Conservation (phyloP, 2,329 filamentous ascomycete genomes). For the Alternaria atra region DNA sequence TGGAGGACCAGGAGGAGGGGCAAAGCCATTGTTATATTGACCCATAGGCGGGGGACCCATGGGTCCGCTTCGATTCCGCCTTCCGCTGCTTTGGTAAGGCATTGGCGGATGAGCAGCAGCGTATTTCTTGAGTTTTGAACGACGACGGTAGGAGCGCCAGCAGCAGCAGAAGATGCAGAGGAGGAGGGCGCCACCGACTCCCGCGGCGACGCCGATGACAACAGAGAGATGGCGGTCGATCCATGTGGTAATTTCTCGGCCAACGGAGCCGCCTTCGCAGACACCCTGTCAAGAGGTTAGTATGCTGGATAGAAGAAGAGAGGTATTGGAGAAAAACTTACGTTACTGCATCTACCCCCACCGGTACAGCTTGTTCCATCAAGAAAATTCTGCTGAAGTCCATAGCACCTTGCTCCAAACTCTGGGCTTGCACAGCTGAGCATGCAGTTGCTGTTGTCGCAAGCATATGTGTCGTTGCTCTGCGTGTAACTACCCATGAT, state of each 20-base stretch:
- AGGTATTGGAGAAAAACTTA: conserved; percentile 48
- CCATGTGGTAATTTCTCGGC: conserved; percentile 77
- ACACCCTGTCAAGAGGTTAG: conserved; percentile 62
- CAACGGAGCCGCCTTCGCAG: conserved; percentile 75
- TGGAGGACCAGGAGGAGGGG: conserved; percentile 4
- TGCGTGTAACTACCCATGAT: conserved; percentile 79
- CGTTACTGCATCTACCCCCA: conserved; percentile 79
- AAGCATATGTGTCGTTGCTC: conserved; percentile 81
- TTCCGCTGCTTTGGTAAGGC: conserved; percentile 8
- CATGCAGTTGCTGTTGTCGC: conserved; percentile 75
- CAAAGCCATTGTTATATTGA: conserved; percentile 12
- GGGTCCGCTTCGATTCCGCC: background rate
- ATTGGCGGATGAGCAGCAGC: conserved; percentile 24
- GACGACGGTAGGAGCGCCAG: conserved; percentile 59
- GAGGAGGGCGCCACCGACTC: conserved; percentile 73
- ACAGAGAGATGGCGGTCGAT: conserved; percentile 79
- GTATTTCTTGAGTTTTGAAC: conserved; percentile 30
- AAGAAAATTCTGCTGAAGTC: conserved; percentile 88
- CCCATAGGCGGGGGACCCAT: conserved; percentile 9
- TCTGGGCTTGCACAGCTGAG: conserved; percentile 78
- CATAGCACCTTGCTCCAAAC: conserved; percentile 73
- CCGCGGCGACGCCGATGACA: conserved; percentile 79
- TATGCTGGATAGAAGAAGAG: background rate
- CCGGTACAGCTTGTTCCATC: conserved; percentile 88
- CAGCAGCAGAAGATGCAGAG: conserved; percentile 75